Evolutionary conservation across 495 filamentous ascomycete species (phyloP), one percentile per base, ranked within the genome.

Genomic region (Wilcoxina mikolae): DNA sequence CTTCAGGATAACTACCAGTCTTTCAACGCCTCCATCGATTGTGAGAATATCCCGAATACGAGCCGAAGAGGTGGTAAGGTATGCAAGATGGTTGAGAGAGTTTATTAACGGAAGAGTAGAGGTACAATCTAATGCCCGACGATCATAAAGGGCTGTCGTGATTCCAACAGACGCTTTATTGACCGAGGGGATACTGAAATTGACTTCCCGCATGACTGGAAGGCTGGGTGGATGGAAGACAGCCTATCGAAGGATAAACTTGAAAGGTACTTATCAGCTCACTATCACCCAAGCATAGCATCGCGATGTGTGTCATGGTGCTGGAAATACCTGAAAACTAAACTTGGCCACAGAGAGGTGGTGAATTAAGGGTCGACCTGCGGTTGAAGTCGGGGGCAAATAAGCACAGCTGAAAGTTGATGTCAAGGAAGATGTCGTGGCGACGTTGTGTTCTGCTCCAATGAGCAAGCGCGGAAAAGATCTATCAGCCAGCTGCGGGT

Each of bases 101-200:
- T 95, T 98, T 71, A 98, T 95, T 27, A 98, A 76, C 25, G 91
- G 93, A 25, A 96, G 76, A 3, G 91, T 96, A 20, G 91, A 98
- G 57, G 91, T 96, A 73, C 91, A 98, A 68, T 98, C 91, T 60
- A 98, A 82, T 53, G 91, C 91, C 67, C 91, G 81, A 57, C 91
- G 85, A 69, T 98, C 91, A 68, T 98, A 98, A 56, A 98, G 79
- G 67, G 90, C 93, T 43, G 91, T 95, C 58, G 91, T 96, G 74
- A 98, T 98, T 62, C 91, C 90, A 67, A 98, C 91, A 54, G 91
- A 94, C 60, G 91, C 91, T 81, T 96, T 98, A 74, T 98, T 98
- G 77, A 93, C 88, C 78, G 91, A 94, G 31, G 91, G 91, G 67
- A 98, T 95, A 72, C 91, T 95, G 72, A 96, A 98, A 70, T 98